Evolutionary conservation across 2,329 filamentous ascomycete genomes (phyloP).

Genomic region (Scedosporium aurantiacum): DNA sequence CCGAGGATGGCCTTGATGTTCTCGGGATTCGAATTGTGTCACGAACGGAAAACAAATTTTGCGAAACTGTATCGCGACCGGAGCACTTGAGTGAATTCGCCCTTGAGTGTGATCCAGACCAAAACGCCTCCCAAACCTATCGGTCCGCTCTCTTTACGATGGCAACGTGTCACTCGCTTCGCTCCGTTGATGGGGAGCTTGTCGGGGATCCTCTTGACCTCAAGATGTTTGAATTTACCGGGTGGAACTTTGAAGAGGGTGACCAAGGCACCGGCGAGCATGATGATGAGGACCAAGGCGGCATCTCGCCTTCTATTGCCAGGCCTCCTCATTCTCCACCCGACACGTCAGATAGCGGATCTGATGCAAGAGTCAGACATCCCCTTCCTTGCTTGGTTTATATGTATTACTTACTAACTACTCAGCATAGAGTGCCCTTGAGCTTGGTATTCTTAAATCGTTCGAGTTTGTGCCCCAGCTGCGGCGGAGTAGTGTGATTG

Average conservation of each 20-base stretch:
- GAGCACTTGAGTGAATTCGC: background rate
- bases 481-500: conserved; percentile 83
- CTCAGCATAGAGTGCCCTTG: conserved; percentile 44
- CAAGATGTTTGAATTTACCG: conserved; percentile 97
- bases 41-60: conserved; percentile 51
- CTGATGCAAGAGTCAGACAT: background rate
- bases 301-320: conserved; percentile 78
- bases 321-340: conserved; percentile 47
- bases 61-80: conserved; percentile 56
- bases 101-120: background rate
- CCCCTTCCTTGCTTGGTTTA: background rate
- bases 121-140: background rate
- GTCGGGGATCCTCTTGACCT: conserved; percentile 89
- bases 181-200: conserved; percentile 76
- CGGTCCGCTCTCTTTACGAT: conserved; percentile 74
- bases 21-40: conserved; percentile 75
- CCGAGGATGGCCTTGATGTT: conserved; percentile 90
- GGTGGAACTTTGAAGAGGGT: conserved; percentile 86
- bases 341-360: background rate
- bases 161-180: conserved; percentile 91
- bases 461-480: conserved; percentile 96
- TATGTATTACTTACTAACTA: background rate
- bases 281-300: conserved; percentile 63
- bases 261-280: conserved; percentile 52
- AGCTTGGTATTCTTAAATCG: conserved; percentile 79